Base-by-base conservation (phyloP, 306 rosid species). In the Medicago lupulina region DNA sequence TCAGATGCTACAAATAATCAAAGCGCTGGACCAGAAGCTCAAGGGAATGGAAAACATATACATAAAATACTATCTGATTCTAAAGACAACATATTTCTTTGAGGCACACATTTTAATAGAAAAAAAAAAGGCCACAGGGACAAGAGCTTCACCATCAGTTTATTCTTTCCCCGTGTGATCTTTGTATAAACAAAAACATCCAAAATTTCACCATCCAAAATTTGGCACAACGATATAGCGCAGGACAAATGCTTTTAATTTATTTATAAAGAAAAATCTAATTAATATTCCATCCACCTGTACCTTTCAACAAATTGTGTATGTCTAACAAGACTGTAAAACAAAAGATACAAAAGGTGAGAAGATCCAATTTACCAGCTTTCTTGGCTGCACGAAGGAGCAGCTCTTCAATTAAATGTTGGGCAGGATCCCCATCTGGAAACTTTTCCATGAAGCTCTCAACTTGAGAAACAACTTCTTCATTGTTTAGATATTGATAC, bases 341-440 rank as follows among this genome's bases (percentile, higher is more conserved):
- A 68, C 40, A 64, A 47, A 60, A 75, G 75, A 77, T 25, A 53
- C 31, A 40, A 12, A 54, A 73, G 50, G 63, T 73, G 67, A 67
- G 79, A 73, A 70, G 70, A 80, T 44, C 59, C 40, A 53, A 53
- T 9, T 49, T 87, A 96, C 99, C 98, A 39, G 99, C 99, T 82
- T 96, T 96, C 86, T 89, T 90, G 41, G 99, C 99, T 18, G 99
- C 99, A 69, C 99, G 99, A 80, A 81, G 78, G 70, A 96, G 99
- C 83, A 96, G 96, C 87, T 96, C 99, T 93, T 96, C 99, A 77
- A 96, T 96, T 83, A 96, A 87, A 86, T 96, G 96, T 83, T 96
- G 99, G 62, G 99, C 99, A 47, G 99, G 99, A 74, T 96, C 99
- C 74, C 99, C 99, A 44, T 96, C 99, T 9, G 99, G 98, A 83